phyloP scores from a whole-genome alignment of 176 grass and related monocot genomes.

The Paspalum notatum region DNA sequence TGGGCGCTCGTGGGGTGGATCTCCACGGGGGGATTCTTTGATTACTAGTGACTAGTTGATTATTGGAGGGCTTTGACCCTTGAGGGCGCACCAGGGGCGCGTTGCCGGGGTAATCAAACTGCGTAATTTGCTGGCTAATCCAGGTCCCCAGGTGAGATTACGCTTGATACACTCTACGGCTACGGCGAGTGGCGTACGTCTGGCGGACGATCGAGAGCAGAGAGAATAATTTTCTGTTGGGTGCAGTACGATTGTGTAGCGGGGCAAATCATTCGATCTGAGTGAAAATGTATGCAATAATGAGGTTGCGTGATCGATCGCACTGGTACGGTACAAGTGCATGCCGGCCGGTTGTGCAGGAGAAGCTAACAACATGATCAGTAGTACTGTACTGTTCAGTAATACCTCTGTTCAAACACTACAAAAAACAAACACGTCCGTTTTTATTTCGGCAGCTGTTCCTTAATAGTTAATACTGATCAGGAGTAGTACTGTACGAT shows the following conservation, averaged over 20 bases:
- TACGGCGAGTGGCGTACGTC: neutral
- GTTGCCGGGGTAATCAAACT: neutral
- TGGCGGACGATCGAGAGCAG: neutral
- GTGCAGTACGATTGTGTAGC: neutral
- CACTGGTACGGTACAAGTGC: neutral
- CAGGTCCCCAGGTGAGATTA: conserved; percentile 53
- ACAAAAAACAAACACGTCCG: no score
- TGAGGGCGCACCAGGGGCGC: conserved; percentile 29
- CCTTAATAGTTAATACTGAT: no score
- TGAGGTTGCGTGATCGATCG: conserved; percentile 1
- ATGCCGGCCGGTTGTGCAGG: neutral
- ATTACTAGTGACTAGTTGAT: neutral
- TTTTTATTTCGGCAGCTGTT: no score
- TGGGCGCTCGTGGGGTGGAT: conserved; percentile 69
- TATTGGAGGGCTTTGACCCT: conserved; percentile 41
- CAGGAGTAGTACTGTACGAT: no score
- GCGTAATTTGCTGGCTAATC: conserved; percentile 35
- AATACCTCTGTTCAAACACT: no score
- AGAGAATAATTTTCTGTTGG: conserved; percentile 1
- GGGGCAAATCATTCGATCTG: conserved; percentile 22
- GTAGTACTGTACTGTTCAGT: no score
- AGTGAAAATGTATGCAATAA: neutral
- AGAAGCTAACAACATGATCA: neutral
- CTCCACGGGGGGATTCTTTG: conserved; percentile 37
- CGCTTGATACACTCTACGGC: conserved; percentile 21